Conservation (phyloP, 768 basidiomycete species). For the Boletales sp. region DNA sequence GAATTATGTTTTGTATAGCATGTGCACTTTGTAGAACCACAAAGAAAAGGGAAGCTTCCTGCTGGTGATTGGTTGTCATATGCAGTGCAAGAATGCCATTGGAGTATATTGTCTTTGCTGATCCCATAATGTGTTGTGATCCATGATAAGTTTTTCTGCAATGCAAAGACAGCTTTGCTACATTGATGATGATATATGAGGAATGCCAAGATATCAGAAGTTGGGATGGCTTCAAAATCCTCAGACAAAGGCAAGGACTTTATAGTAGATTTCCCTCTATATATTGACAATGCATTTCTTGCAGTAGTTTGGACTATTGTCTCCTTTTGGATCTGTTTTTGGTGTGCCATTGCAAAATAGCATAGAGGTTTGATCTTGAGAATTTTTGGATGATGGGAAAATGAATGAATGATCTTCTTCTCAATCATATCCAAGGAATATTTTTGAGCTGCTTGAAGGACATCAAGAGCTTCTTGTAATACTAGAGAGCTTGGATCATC, state of each 20-base stretch:
- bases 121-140: conserved; percentile 13
- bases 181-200: conserved; percentile 20
- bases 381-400: conserved; percentile 17
- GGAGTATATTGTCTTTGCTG: neutral
- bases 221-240: conserved; percentile 20
- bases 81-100: neutral
- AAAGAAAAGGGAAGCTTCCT: neutral
- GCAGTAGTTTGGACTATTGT: conserved; percentile 20
- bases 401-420: conserved; percentile 10
- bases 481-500: conserved; percentile 17
- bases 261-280: conserved; percentile 13
- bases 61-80: neutral
- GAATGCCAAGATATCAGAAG: conserved; percentile 22
- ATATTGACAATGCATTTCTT: conserved; percentile 21
- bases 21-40: neutral
- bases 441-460: conserved; percentile 16
- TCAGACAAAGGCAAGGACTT: conserved; percentile 15
- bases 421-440: conserved; percentile 15
- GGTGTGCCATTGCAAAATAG: conserved; percentile 29
- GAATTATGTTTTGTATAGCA: neutral
- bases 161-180: conserved; percentile 4
- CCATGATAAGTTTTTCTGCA: conserved; percentile 8
- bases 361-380: conserved; percentile 21
- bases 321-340: conserved; percentile 16
- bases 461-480: neutral